Conservation (phyloP, 257 asterid genomes). For the Linaria vulgaris region DNA sequence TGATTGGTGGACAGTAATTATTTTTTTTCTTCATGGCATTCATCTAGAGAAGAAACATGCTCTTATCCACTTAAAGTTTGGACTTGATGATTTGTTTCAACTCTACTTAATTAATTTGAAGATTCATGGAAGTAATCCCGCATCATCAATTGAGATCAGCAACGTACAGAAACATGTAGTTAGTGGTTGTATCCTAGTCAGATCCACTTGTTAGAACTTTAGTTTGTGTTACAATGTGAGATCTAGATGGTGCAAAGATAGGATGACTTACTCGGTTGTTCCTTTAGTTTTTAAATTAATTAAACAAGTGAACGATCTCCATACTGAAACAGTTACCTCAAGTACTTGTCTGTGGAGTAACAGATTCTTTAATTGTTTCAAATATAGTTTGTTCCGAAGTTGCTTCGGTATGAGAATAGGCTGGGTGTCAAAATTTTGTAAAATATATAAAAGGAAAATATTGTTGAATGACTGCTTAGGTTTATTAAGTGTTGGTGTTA, state of each 20-base stretch:
- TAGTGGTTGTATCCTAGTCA: slow-evolving; percentile 15
- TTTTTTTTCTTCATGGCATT: background rate
- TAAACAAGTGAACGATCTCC: background rate
- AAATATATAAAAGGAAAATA: slow-evolving; percentile 6
- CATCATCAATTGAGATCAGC: slow-evolving; percentile 16
- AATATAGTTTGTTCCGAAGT: slow-evolving; percentile 5
- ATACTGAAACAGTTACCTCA: slow-evolving; percentile 11
- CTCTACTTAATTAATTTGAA: slow-evolving; percentile 19
- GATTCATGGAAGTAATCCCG: slow-evolving; percentile 18
- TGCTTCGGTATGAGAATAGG: background rate
- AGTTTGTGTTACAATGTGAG: slow-evolving; percentile 2
- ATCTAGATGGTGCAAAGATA: slow-evolving; percentile 8
- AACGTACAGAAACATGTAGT: slow-evolving; percentile 4
- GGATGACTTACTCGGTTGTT: background rate
- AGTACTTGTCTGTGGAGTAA: slow-evolving; percentile 3
- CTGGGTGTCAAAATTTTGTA: slow-evolving; percentile 3
- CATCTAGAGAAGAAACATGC: slow-evolving; percentile 20
- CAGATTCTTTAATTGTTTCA: slow-evolving; percentile 8
- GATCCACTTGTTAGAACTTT: slow-evolving; percentile 1
- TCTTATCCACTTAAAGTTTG: slow-evolving; percentile 2
- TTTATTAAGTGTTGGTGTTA: background rate
- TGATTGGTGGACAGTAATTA: slow-evolving; percentile 16
- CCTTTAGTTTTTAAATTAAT: slow-evolving; percentile 3
- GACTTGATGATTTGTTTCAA: slow-evolving; percentile 17
- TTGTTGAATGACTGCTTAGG: slow-evolving; percentile 12